These are phyloP conservation scores for Solanum hybrid DNA, from an alignment of 305 asterid genomes.

Conservation along the genomic window DNA sequence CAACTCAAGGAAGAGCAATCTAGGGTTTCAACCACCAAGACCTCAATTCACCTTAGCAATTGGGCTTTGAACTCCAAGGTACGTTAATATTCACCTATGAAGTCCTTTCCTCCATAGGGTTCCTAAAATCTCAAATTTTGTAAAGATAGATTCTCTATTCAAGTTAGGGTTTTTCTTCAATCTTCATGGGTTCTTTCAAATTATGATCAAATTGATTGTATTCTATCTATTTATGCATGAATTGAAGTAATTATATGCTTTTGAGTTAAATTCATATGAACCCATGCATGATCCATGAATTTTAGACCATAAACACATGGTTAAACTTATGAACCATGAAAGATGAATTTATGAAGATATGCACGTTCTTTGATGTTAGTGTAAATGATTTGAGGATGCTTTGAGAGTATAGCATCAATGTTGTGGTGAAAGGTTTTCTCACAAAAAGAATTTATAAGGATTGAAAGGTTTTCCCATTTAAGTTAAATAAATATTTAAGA, in stretches of 20 bases:
- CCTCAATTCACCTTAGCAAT: neutral
- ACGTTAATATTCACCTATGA: too few relatives aligned
- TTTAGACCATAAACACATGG: neutral
- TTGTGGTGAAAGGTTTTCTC: neutral
- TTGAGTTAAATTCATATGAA: too few relatives aligned
- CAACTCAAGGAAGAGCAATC: neutral
- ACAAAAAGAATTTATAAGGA: neutral
- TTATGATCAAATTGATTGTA: too few relatives aligned
- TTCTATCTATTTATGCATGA: neutral
- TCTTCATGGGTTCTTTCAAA: neutral
- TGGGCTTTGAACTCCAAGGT: neutral
- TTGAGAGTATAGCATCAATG: neutral
- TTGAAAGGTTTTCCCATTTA: neutral
- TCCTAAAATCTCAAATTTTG: neutral
- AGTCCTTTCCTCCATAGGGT: neutral
- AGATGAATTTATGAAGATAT: neutral
- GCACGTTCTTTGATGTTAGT: neutral
- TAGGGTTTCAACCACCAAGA: neutral
- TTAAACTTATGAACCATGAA: too few relatives aligned
- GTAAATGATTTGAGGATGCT: neutral
- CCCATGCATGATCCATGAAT: neutral
- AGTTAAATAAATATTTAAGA: too few relatives aligned
- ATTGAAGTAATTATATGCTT: neutral
- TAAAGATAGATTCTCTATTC: neutral
- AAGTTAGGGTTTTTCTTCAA: neutral